These are phyloP conservation scores for Aspergillus thermomutatus DNA, from an alignment of 2,329 filamentous ascomycete genomes.

Conservation along the genomic window DNA sequence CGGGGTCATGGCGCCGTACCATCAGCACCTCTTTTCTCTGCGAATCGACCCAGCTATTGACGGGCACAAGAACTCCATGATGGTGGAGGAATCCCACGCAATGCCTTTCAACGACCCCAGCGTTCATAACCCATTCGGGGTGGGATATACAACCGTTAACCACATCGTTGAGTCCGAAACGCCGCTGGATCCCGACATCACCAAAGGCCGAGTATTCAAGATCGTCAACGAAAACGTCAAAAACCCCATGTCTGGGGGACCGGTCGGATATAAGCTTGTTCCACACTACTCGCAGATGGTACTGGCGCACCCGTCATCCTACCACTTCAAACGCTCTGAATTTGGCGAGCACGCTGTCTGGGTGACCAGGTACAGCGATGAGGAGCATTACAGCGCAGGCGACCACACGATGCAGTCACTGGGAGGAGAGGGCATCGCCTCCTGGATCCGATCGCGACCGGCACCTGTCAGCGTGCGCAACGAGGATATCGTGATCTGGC, in stretches of 20 bases:
- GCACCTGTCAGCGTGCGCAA: slow-evolving; percentile 12
- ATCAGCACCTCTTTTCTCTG: slow-evolving; percentile 45
- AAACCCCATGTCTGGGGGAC: slow-evolving; percentile 51
- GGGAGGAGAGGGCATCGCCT: slow-evolving; percentile 22
- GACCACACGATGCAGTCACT: slow-evolving; percentile 49
- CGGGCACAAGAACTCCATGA: slow-evolving; percentile 44
- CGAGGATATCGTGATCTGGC: slow-evolving; percentile 34
- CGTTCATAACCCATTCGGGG: slow-evolving; percentile 48
- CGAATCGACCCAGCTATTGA: slow-evolving; percentile 45
- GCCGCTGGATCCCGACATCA: slow-evolving; percentile 41
- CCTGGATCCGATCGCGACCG: slow-evolving; percentile 13
- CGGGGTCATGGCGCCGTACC: slow-evolving; percentile 43
- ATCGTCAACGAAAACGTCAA: slow-evolving; percentile 51
- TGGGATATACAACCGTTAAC: slow-evolving; percentile 47
- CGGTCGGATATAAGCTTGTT: slow-evolving; percentile 54
- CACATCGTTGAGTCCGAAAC: slow-evolving; percentile 42
- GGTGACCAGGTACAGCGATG: slow-evolving; percentile 50
- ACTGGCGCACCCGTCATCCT: slow-evolving; percentile 48
- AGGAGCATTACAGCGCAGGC: slow-evolving; percentile 49
- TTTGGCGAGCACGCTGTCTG: slow-evolving; percentile 52
- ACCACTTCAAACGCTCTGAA: slow-evolving; percentile 49
- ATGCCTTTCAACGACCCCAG: slow-evolving; percentile 49
- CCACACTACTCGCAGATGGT: slow-evolving; percentile 54
- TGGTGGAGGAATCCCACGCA: slow-evolving; percentile 54
- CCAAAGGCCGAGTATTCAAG: slow-evolving; percentile 50